Base-by-base conservation (phyloP, 2,329 filamentous ascomycete genomes). In the Diplodia scrobiculata region DNA sequence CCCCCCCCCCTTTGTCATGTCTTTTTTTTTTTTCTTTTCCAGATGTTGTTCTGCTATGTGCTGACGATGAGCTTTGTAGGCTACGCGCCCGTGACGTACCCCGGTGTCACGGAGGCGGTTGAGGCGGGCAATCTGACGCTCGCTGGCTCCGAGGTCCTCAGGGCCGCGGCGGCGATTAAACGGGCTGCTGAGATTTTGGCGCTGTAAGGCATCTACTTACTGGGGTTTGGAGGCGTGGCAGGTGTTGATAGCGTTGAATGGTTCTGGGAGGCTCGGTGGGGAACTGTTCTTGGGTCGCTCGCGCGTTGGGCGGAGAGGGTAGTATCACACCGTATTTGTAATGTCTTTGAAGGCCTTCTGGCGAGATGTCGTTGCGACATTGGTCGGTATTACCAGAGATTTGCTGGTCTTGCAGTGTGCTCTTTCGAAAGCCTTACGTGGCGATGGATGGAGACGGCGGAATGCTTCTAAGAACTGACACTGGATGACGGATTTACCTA, bases 41-140 rank as follows among this genome's bases (percentile, higher is more conserved):
- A 32, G 2, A 7, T n/a, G 21, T 7, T 63, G 10, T 54, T 32
- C 17, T 36, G 34, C 34, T 7, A 0, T 36, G 34, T 3, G 34
- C 34, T 36, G 10, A 36, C 10, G 34, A 2, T 1, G 9, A 10
- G 25, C 25, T 25, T 10, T 7, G 5, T 27, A 51, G 60, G 76
- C 9, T 78, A 78, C 69, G 76, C 74, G 11, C 73, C 76, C 0
- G 76, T 77, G 2, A 78, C 76, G 6, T 77, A 73, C 55, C 76
- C 76, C 0, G 76, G 73, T 45, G 73, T 78, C 41, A 78, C 76
- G 5, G 76, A 78, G 68, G 74, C 73, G 19, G 74, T 78, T 6
- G 76, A 5, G 62, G 70, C 71, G 47, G 63, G 69, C 5, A 72
- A 77, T 66, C 70, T 70, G 7, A 66, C 59, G 27, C 53, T 67